Evolutionary conservation across 2,329 filamentous ascomycete species (phyloP).

Genomic region (Endocalyx cinctus): DNA sequence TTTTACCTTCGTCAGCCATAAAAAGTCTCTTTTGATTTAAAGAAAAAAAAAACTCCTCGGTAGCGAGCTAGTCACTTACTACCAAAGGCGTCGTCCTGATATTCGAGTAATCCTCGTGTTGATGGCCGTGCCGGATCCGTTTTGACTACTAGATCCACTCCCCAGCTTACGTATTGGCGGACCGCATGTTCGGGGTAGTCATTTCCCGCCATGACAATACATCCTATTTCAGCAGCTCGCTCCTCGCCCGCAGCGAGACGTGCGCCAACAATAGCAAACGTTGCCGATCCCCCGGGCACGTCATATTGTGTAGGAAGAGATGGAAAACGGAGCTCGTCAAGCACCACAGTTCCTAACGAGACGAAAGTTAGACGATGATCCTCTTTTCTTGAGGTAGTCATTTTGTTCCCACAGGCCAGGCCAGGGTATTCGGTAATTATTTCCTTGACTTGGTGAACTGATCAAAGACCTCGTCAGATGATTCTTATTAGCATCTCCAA

Average conservation of each 20-base stretch:
- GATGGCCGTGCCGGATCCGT: conserved; percentile 3
- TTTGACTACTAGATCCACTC: conserved; percentile 2
- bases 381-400: no score
- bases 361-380: no score
- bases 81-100: conserved; percentile 23
- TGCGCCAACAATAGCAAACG: conserved; percentile 16
- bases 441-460: no score
- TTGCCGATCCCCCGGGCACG: conserved; percentile 28
- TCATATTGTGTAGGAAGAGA: conserved; percentile 17
- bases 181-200: conserved; percentile 9
- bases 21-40: no score
- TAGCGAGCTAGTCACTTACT: no score
- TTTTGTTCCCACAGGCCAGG: no score
- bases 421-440: no score
- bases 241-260: conserved; percentile 3
- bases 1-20: no score
- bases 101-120: conserved; percentile 10
- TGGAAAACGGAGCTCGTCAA: conserved; percentile 30
- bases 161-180: conserved; percentile 1
- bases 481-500: no score
- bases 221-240: conserved; percentile 3
- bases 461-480: no score
- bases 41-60: no score
- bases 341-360: conserved; percentile 29
- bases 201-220: conserved; percentile 8